Percentiles rank a stretch among this genome's conserved stretches.
Conservation (phyloP, 2,329 filamentous ascomycete species). For the Ploettnerulaceae sp. region DNA sequence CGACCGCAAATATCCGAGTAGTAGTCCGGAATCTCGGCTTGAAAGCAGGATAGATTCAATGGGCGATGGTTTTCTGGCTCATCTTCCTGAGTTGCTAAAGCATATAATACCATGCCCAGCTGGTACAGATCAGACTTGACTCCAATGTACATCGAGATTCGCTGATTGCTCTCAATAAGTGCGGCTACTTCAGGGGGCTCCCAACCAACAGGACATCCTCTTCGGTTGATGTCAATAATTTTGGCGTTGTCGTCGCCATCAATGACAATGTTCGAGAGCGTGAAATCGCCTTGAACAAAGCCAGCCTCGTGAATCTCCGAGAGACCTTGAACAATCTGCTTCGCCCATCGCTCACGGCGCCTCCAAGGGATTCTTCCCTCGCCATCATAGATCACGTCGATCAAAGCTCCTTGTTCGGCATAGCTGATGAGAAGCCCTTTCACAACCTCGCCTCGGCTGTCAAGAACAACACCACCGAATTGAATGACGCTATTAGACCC, state of each 20-base stretch:
- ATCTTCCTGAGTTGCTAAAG: slow-evolving; percentile 78
- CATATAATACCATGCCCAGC: slow-evolving; percentile 93
- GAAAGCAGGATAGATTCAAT: slow-evolving; percentile 50
- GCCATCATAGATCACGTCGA: slow-evolving; percentile 85
- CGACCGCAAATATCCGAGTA: slow-evolving; percentile 68
- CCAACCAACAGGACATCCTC: slow-evolving; percentile 97
- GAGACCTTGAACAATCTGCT: slow-evolving; percentile 83
- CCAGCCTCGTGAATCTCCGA: slow-evolving; percentile 92
- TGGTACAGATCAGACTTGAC: slow-evolving; percentile 97
- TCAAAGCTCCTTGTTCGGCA: slow-evolving; percentile 78
- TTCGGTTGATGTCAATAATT: slow-evolving; percentile 96
- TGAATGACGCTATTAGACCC: slow-evolving; percentile 74
- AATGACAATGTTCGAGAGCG: slow-evolving; percentile 93
- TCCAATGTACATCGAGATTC: slow-evolving; percentile 95
- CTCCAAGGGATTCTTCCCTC: slow-evolving; percentile 58
- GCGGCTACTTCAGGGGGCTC: slow-evolving; percentile 87
- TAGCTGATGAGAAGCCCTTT: slow-evolving; percentile 89
- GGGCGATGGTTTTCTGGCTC: slow-evolving; percentile 83
- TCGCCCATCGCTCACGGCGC: slow-evolving; percentile 79
- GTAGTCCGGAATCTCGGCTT: slow-evolving; percentile 67
- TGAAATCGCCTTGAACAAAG: slow-evolving; percentile 97
- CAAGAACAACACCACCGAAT: slow-evolving; percentile 83
- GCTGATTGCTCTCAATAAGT: slow-evolving; percentile 81
- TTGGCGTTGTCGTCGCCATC: slow-evolving; percentile 79
- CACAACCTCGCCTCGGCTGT: slow-evolving; percentile 66